These are phyloP conservation scores for Thelonectria rubi DNA, from an alignment of 2,329 filamentous ascomycete species.

Conservation along the genomic window DNA sequence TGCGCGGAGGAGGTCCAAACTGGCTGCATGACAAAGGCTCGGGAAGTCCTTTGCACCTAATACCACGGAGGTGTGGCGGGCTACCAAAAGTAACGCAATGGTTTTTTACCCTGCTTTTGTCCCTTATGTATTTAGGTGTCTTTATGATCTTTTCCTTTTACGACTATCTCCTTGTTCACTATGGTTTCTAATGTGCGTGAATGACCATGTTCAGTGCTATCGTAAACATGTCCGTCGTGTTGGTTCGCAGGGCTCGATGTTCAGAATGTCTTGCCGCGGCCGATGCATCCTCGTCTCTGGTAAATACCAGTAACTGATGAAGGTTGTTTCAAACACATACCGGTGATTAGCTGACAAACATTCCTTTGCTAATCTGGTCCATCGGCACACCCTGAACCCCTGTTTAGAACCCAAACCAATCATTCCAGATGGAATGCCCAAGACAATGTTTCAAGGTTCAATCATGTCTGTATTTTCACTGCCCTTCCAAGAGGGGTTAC, in stretches of 20 bases:
- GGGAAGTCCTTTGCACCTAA: conserved; percentile 52
- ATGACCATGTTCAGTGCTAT: not conserved
- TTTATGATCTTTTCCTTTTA: conserved; percentile 43
- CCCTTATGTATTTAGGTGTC: conserved; percentile 50
- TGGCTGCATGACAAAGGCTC: conserved; percentile 51
- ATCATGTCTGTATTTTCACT: conserved; percentile 28
- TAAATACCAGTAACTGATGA: too few species aligned
- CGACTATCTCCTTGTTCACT: conserved; percentile 3
- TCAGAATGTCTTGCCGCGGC: too few species aligned
- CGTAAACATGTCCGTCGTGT: too few species aligned
- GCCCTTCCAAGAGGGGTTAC: conserved; percentile 22
- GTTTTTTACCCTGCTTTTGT: conserved; percentile 48
- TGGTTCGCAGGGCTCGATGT: too few species aligned
- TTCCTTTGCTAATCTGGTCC: not conserved
- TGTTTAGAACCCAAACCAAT: too few species aligned
- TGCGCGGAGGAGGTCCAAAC: conserved; percentile 44
- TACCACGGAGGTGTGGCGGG: conserved; percentile 49
- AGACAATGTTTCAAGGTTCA: conserved; percentile 13
- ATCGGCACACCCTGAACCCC: too few species aligned
- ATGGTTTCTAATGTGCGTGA: conserved; percentile 3
- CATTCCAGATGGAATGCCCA: too few species aligned
- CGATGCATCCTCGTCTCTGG: too few species aligned
- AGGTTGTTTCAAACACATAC: too few species aligned
- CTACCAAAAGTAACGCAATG: conserved; percentile 56
- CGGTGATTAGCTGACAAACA: too few species aligned